Conservation (phyloP, 2,329 filamentous ascomycete genomes). For the Neodidymelliopsis sp. region DNA sequence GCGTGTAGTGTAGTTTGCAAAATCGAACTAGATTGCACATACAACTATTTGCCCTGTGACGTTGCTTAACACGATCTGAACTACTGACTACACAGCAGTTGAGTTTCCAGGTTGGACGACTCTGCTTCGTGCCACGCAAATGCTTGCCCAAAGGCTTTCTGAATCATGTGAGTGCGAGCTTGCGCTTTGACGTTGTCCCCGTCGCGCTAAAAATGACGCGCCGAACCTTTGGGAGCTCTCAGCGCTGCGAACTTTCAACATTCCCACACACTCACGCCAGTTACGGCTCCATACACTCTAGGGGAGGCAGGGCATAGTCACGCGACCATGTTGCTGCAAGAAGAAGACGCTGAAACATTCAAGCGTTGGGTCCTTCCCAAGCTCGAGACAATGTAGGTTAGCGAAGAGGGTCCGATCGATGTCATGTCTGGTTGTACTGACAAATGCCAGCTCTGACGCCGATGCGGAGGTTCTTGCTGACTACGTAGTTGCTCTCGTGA, state of each 20-base stretch:
- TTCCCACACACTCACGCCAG: background rate
- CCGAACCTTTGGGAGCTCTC: slow-evolving; percentile 7
- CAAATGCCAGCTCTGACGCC: slow-evolving; percentile 69
- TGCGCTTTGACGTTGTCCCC: slow-evolving; percentile 15
- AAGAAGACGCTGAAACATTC: slow-evolving; percentile 63
- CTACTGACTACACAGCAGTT: too few species aligned
- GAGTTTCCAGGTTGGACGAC: too few species aligned
- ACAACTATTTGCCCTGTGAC: background rate
- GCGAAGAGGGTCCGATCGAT: too few species aligned
- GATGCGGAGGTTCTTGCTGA: slow-evolving; percentile 84
- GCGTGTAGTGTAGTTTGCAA: slow-evolving; percentile 46
- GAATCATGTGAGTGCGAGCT: slow-evolving; percentile 29
- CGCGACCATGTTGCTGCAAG: slow-evolving; percentile 61
- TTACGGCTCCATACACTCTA: background rate
- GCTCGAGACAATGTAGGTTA: slow-evolving; percentile 76
- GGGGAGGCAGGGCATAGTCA: background rate
- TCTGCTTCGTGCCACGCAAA: too few species aligned
- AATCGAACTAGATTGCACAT: slow-evolving; percentile 44
- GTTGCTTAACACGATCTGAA: too few species aligned
- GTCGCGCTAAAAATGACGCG: slow-evolving; percentile 22
- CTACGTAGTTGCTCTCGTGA: slow-evolving; percentile 80
- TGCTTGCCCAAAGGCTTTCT: background rate
- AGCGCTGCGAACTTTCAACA: background rate
- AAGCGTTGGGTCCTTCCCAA: slow-evolving; percentile 82
- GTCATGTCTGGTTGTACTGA: too few species aligned